Percentiles rank a stretch among this genome's conserved stretches.
Evolutionary conservation across 2,329 filamentous ascomycete species (phyloP).

Genomic region (Didymella arachidicola): DNA sequence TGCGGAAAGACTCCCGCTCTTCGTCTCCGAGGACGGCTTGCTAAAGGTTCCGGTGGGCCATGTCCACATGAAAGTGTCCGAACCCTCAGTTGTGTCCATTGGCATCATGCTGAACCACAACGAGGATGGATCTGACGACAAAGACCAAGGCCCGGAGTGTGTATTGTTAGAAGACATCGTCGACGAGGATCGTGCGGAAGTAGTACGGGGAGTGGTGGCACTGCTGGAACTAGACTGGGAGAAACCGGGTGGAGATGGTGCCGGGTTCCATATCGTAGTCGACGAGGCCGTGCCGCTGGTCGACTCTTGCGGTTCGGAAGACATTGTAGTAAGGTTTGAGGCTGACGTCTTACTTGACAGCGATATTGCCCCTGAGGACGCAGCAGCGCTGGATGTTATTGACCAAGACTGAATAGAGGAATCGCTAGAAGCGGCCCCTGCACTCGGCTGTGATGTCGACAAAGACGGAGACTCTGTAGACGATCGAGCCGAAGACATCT

Average conservation of each 20-base stretch:
- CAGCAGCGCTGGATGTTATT: not conserved
- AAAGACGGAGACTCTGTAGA: not conserved
- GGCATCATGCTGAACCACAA: not conserved
- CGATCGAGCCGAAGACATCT: not conserved
- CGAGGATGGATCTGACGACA: not conserved
- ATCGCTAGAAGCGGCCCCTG: not conserved
- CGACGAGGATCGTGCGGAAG: not conserved
- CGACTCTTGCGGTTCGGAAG: not conserved
- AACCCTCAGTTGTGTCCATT: not conserved
- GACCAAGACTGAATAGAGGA: not conserved
- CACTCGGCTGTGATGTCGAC: not conserved
- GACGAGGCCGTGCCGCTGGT: not conserved
- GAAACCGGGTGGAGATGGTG: not conserved
- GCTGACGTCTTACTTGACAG: not conserved
- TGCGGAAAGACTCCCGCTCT: not conserved
- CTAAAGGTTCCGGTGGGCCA: not conserved
- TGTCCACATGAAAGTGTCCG: not conserved
- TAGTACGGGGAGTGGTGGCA: not conserved
- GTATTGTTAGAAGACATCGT: not conserved
- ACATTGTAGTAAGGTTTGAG: not conserved
- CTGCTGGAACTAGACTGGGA: not conserved
- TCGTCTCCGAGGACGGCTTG: not conserved
- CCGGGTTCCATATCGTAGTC: not conserved
- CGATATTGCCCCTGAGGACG: not conserved
- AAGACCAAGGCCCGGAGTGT: not conserved